Conservation (phyloP, 768 basidiomycete species). For the Suillus placidus region DNA sequence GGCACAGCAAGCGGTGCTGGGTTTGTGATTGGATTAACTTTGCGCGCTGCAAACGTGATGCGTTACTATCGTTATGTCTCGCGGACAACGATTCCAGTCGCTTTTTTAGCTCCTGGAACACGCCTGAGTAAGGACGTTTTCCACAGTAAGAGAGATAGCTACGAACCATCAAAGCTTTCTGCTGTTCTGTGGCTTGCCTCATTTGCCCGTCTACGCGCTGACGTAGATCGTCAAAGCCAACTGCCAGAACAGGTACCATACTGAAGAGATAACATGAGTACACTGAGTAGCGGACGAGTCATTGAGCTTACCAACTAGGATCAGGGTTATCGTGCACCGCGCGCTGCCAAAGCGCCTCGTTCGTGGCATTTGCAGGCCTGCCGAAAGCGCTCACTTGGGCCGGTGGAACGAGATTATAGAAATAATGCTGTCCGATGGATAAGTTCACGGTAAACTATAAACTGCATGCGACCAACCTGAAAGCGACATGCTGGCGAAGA, state of each 20-base stretch:
- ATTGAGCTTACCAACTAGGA: constrained; percentile 61
- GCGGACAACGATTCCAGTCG: constrained; percentile 63
- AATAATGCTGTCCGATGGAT: constrained; percentile 57
- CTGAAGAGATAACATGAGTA: constrained; percentile 38
- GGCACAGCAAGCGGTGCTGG: constrained; percentile 64
- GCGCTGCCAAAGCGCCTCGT: constrained; percentile 77
- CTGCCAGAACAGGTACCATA: constrained; percentile 76
- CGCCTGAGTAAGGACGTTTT: constrained; percentile 2
- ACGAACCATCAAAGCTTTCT: constrained; percentile 62
- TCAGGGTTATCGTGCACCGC: constrained; percentile 83
- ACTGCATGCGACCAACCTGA: constrained; percentile 53
- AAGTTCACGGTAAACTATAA: constrained; percentile 1
- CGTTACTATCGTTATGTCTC: constrained; percentile 66
- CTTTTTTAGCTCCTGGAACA: constrained; percentile 61
- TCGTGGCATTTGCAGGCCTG: constrained; percentile 70
- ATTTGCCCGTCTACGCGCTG: constrained; percentile 77
- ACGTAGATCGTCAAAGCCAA: constrained; percentile 82
- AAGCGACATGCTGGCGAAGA: constrained; percentile 72
- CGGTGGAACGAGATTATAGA: constrained; percentile 84
- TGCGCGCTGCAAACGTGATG: constrained; percentile 66
- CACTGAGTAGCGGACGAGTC: not conserved
- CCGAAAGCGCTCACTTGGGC: constrained; percentile 64
- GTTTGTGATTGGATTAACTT: constrained; percentile 67
- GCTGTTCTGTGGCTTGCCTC: constrained; percentile 64
- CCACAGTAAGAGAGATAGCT: not conserved